Base-by-base conservation (phyloP, 2,329 filamentous ascomycete genomes). In the Cercospora beticola region DNA sequence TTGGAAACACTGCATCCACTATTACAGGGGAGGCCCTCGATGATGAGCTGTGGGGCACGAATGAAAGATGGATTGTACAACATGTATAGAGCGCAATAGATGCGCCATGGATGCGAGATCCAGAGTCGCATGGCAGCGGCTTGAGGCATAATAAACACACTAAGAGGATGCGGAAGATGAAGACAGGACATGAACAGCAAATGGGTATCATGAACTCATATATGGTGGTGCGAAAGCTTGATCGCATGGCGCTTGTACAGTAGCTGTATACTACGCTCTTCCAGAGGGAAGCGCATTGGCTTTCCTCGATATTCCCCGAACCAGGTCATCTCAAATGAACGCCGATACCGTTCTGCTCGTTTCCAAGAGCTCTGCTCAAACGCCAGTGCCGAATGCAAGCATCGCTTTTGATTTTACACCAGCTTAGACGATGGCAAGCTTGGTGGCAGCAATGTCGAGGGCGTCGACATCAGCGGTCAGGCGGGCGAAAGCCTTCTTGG, bases 401-500 rank as follows among this genome's bases (percentile, higher is more conserved):
- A 67, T 62, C 61, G 52, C 60, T 64, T 64, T 58, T 63, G 59
- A 56, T 31, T 46, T 26, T 26, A 40, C 12, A 23, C 66, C 30
- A 68, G 75, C 78, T 91, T 97, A 98, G 82, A 98, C 95, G 81
- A 99, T 95, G 78, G 91, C 91, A 78, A 99, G 90, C 91, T 98
- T 99, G 85, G 95, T 98, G 80, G 95, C 96, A 74, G 95, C 96
- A 85, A 99, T 97, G 86, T 99, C 95, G 78, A 99, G 91, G 80
- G 95, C 95, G 84, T 99, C 95, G 78, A 98, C 94, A 83, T 99
- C 95, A 73, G 94, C 86, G 68, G 95, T 98, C 75, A 99, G 89
- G 82, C 94, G 92, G 81, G 92, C 93, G 82, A 95, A 99, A 73
- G 95, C 95, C 92, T 99, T 99, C 93, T 99, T 99, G 81, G 90